Evolutionary conservation across 169 alveolate species (phyloP).

Genomic region (Cryptosporidium parvum): DNA sequence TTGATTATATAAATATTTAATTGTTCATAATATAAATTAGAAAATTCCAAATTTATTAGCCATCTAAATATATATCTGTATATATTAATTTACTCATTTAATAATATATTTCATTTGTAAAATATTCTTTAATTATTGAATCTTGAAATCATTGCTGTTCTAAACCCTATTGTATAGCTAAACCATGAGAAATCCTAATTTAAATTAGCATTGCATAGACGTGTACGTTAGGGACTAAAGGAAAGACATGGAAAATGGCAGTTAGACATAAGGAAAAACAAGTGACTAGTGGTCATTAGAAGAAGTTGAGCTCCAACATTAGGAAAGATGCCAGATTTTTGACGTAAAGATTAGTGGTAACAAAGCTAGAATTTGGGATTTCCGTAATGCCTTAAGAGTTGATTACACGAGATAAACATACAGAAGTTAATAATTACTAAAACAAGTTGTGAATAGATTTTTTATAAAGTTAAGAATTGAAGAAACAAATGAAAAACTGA

Average conservation of each 20-base stretch:
- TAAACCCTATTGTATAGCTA: too few relatives aligned
- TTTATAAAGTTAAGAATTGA: background rate
- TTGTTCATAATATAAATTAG: too few relatives aligned
- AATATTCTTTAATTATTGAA: too few relatives aligned
- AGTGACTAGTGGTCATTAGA: slow-evolving; percentile 62
- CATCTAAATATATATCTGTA: background rate
- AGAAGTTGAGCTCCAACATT: background rate
- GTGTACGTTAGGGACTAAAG: slow-evolving; percentile 43
- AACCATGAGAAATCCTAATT: background rate
- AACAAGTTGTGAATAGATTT: background rate
- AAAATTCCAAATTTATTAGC: too few relatives aligned
- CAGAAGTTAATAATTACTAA: background rate
- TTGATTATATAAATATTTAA: too few relatives aligned
- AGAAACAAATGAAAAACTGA: background rate
- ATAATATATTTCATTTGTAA: too few relatives aligned
- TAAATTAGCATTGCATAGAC: slow-evolving; percentile 8
- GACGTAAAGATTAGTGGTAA: background rate
- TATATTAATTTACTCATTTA: background rate
- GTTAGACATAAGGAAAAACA: slow-evolving; percentile 55
- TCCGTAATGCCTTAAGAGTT: background rate
- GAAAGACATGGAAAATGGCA: slow-evolving; percentile 63
- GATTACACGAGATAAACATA: background rate
- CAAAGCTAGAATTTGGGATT: background rate
- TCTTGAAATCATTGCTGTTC: background rate
- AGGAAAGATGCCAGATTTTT: slow-evolving; percentile 18